A percentile compares a stretch with the other conserved stretches of the same genome.
These are phyloP conservation scores for Lasiosphaeris hirsuta DNA, from an alignment of 495 filamentous ascomycete species.

Conservation along the genomic window DNA sequence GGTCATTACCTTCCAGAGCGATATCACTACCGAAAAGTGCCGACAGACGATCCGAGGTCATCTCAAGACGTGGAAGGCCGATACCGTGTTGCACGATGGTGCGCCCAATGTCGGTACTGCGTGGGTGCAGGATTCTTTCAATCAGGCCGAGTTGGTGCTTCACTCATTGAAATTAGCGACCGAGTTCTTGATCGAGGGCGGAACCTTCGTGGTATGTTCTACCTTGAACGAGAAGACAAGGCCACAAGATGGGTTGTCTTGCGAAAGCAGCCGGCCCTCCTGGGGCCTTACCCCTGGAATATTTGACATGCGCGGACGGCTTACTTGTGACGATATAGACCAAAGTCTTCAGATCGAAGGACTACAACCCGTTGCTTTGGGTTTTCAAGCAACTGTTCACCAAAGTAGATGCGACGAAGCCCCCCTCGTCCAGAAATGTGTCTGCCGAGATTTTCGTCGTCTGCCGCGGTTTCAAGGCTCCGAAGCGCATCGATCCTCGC, in stretches of 20 bases:
- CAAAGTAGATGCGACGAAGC: slow-evolving; percentile 95
- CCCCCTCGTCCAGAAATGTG: slow-evolving; percentile 90
- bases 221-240: no score
- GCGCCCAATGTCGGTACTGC: slow-evolving; percentile 97
- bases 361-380: slow-evolving; percentile 95
- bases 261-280: no score
- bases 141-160: slow-evolving; percentile 90
- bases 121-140: slow-evolving; percentile 98
- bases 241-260: no score
- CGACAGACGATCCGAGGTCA: slow-evolving; percentile 86
- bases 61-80: slow-evolving; percentile 95
- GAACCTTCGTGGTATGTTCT: slow-evolving; percentile 67
- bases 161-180: slow-evolving; percentile 91
- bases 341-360: slow-evolving; percentile 96
- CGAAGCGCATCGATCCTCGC: slow-evolving; percentile 85
- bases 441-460: slow-evolving; percentile 98
- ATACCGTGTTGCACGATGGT: slow-evolving; percentile 96
- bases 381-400: slow-evolving; percentile 95
- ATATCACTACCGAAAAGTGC: slow-evolving; percentile 98
- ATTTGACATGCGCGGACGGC: neutral
- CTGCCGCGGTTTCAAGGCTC: slow-evolving; percentile 83
- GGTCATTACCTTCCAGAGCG: slow-evolving; percentile 91
- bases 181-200: slow-evolving; percentile 85
- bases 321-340: slow-evolving; percentile 41
- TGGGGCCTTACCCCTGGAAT: no score